Evolutionary conservation across 2,329 filamentous ascomycete genomes (phyloP), one percentile per base, ranked within the genome.

Genomic region (Neofusicoccum umdonicola): DNA sequence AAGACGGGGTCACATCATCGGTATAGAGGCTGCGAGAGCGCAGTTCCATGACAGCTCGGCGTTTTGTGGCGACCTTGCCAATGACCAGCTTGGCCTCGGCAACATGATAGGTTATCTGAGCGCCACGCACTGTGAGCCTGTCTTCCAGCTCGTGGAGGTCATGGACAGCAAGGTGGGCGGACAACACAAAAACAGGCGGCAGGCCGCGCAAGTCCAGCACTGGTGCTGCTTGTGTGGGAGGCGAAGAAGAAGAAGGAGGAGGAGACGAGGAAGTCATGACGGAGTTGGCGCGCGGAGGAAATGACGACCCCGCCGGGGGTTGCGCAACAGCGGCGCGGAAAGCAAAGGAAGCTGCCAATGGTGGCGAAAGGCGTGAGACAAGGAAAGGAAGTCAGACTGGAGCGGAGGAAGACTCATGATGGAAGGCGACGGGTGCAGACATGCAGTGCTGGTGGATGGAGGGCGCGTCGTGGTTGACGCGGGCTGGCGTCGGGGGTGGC

Each of bases 21-120:
- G 87, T 87, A 45, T 77, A 74, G 2, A 97, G 69, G 13, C 87
- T 88, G 51, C 86, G 84, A 6, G 86, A 84, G 62, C 91, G 84
- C 66, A 98, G 80, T 77, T 98, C 94, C 70, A 96, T 88, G 52
- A 85, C 82, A 0, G 92, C 92, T 17, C 94, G 85, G 70, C 87
- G 84, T 68, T 86, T 88, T 63, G 86, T 88, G 0, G 83, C 82
- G 39, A 96, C 83, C 68, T 88, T 91, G 1, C 90, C 92, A 35
- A 98, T 74, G 1, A 97, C 82, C 3, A 97, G 76, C 4, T 85
- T 82, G 0, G 92, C 92, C 75, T 94, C 90, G 13, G 82, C 81
- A 61, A 90, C 81, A 74, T 94, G 86, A 65, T 89, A 88, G 0
- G 91, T 93, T 62, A 95, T 74, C 0, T 82, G 83, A 5, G 85